Evolutionary conservation across 495 filamentous ascomycete species (phyloP), one percentile per base, ranked within the genome.

Genomic region (Cenococcum geophilum): DNA sequence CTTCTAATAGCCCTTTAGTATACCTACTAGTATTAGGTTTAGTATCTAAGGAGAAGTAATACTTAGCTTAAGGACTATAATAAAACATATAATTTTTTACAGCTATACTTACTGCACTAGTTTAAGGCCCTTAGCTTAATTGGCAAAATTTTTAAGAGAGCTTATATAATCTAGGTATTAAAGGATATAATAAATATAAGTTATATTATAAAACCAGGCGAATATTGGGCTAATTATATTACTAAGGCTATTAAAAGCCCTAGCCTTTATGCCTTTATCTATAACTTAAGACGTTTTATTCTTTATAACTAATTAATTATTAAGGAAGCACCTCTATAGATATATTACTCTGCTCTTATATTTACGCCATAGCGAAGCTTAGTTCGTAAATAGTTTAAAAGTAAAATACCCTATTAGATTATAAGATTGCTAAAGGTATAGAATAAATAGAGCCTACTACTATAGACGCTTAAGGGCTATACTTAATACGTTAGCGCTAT

Each of bases 201-300:
- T 35, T 36, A 36, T 35, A 8, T 55, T 34, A 55, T 14, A 40
- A 40, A 14, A 40, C 36, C 14, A n/a, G n/a, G 6, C 36, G 14
- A 14, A 40, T 14, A 40, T 40, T 40, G 14, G 6, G 6, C 36
- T 40, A 40, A 40, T 40, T 40, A 40, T 14, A 14, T 40, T 40
- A 14, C 36, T 8, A 40, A 40, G 36, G 36, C 36, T 14, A 40
- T 8, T 14, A 40, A 40, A 40, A 40, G 36, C 36, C 37, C 69
- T 72, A 37, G 20, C 8, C 20, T 49, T n/a, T 22, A 51, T 11
- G 53, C 3, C 3, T 74, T 76, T 62, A 36, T 74, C 11, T 45
- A 68, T 32, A 74, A 77, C 66, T 68, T 71, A 18, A 67, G 53
- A 57, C 67, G 74, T 12, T 77, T 77, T 59, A 63, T 71, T 21